These are phyloP conservation scores for Jaapia argillacea DNA, from an alignment of 768 basidiomycete species.

Conservation along the genomic window DNA sequence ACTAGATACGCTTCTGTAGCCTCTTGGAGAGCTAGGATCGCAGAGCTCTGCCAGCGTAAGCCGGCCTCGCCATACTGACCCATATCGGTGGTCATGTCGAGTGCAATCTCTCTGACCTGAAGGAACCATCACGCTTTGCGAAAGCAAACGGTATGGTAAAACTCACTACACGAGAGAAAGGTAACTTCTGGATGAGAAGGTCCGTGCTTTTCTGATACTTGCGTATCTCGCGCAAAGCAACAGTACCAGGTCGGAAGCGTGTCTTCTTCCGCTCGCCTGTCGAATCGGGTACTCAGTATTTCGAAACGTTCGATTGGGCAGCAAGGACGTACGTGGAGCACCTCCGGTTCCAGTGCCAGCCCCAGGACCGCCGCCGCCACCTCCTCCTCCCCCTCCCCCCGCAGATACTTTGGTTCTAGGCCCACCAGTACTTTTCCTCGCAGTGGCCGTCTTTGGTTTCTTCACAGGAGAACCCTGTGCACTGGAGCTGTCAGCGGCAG, in stretches of 20 bases:
- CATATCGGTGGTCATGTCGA: conserved; percentile 80
- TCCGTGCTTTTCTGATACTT: conserved; percentile 94
- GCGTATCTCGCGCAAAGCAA: conserved; percentile 85
- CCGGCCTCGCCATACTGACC: conserved; percentile 47
- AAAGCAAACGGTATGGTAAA: neutral
- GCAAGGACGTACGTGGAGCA: conserved; percentile 8
- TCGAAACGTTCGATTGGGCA: neutral
- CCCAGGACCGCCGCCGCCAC: conserved; percentile 8
- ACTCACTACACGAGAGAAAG: conserved; percentile 86
- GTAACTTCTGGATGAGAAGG: conserved; percentile 76
- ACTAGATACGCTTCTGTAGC: conserved; percentile 93
- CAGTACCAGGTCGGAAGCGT: conserved; percentile 85
- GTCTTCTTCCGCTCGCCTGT: conserved; percentile 29
- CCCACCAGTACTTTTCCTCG: conserved; percentile 81
- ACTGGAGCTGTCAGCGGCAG: neutral
- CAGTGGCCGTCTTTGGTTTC: conserved; percentile 47
- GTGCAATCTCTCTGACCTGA: conserved; percentile 91
- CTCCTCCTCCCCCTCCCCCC: conserved; percentile 8
- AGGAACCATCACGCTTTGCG: neutral
- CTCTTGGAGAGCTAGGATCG: conserved; percentile 89
- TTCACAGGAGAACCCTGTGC: conserved; percentile 21
- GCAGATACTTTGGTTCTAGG: conserved; percentile 26
- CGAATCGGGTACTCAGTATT: neutral
- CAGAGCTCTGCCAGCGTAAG: conserved; percentile 93
- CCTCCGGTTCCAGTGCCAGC: neutral